These are phyloP conservation scores for Biscogniauxia mediterranea DNA, from an alignment of 2,329 filamentous ascomycete genomes.

Conservation along the genomic window DNA sequence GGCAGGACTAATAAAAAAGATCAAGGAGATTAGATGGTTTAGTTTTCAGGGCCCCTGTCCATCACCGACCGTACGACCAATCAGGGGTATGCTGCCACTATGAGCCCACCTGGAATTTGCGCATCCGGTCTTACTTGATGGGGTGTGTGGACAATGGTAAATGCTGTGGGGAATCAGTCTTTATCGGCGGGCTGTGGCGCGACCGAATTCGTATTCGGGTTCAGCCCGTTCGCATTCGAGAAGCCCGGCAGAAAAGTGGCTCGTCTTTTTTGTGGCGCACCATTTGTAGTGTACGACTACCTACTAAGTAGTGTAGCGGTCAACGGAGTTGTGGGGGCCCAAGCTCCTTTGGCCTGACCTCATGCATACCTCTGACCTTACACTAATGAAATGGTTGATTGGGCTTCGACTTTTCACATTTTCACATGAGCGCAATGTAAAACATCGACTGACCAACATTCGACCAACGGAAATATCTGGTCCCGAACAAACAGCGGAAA, in stretches of 20 bases:
- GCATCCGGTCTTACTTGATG: conserved; percentile 16
- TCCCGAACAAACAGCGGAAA: conserved; percentile 1
- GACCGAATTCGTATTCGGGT: conserved; percentile 19
- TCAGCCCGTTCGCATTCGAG: conserved; percentile 1
- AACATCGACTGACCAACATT: conserved; percentile 28
- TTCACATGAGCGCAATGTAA: conserved; percentile 6
- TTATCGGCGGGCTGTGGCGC: neutral
- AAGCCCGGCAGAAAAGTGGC: neutral
- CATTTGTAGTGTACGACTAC: neutral
- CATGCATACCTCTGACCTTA: conserved; percentile 12
- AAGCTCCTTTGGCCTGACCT: conserved; percentile 25
- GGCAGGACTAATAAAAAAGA: neutral
- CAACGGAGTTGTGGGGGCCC: conserved; percentile 2
- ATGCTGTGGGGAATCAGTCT: conserved; percentile 14
- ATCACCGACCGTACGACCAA: conserved; percentile 23
- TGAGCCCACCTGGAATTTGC: conserved; percentile 30
- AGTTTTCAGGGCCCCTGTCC: conserved; percentile 1
- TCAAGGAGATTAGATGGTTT: neutral
- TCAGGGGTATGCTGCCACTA: conserved; percentile 29
- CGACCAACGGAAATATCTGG: conserved; percentile 21
- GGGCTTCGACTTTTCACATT: neutral
- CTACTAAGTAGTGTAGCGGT: neutral
- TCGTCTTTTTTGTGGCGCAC: neutral
- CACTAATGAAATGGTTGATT: neutral
- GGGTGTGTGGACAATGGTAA: neutral